phyloP scores from a whole-genome alignment of 1,284 basidiomycete genomes.

The Hemileccinum hortonii region DNA sequence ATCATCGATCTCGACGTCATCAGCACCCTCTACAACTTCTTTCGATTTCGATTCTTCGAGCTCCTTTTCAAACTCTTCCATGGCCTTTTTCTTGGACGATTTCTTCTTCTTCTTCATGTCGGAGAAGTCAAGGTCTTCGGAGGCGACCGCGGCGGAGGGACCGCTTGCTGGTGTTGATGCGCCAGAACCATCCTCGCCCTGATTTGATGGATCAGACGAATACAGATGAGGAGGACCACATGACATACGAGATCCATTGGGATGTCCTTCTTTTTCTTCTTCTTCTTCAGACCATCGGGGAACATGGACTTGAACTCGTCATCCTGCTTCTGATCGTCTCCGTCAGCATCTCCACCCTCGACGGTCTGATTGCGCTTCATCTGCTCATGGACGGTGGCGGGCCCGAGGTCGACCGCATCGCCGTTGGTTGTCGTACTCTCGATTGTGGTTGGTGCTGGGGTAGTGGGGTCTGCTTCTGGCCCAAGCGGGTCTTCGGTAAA shows the following conservation, averaged over 20 bases:
- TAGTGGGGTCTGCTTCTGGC: constrained; percentile 77
- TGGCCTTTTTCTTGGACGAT: constrained; percentile 69
- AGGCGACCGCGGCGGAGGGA: constrained; percentile 41
- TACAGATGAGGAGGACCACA: neutral
- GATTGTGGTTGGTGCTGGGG: constrained; percentile 67
- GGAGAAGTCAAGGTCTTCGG: constrained; percentile 77
- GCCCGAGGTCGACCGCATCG: constrained; percentile 70
- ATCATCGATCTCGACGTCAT: constrained; percentile 57
- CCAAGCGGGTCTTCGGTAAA: constrained; percentile 84
- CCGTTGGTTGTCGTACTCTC: constrained; percentile 66
- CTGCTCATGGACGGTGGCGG: constrained; percentile 70
- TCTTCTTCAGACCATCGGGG: constrained; percentile 82
- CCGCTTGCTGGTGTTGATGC: constrained; percentile 52
- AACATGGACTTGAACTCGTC: constrained; percentile 83
- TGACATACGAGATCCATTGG: constrained; percentile 75
- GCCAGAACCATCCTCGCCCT: constrained; percentile 64
- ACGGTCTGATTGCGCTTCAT: constrained; percentile 53
- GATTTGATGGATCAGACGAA: constrained; percentile 10
- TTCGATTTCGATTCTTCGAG: constrained; percentile 67
- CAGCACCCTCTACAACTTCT: constrained; percentile 53
- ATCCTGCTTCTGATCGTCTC: constrained; percentile 53
- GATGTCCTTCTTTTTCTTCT: constrained; percentile 90
- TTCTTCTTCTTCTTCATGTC: constrained; percentile 86
- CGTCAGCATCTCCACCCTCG: constrained; percentile 35
- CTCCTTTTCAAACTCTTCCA: constrained; percentile 91